These are phyloP conservation scores for Mycena latifolia DNA, from an alignment of 768 basidiomycete genomes.

Conservation along the genomic window DNA sequence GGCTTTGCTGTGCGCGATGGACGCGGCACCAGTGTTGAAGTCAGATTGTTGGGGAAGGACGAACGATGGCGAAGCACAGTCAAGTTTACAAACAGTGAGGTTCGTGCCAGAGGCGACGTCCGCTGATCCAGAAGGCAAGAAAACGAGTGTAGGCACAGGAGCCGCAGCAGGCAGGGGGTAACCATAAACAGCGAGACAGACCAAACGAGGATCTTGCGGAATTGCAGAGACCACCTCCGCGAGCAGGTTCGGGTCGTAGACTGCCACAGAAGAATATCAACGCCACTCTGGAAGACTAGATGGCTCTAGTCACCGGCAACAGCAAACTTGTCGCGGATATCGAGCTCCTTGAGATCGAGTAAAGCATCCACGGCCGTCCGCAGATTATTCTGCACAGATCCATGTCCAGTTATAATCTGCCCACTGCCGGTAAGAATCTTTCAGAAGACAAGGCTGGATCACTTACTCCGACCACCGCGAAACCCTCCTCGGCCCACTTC, in stretches of 20 bases:
- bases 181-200: constrained; percentile 55
- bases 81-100: constrained; percentile 46
- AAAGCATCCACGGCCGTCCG: constrained; percentile 51
- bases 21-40: constrained; percentile 56
- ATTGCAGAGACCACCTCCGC: constrained; percentile 44
- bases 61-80: constrained; percentile 52
- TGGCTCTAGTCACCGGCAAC: constrained; percentile 53
- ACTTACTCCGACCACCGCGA: constrained; percentile 57
- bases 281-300: neutral
- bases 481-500: constrained; percentile 71
- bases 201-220: constrained; percentile 46
- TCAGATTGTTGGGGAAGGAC: constrained; percentile 55
- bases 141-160: constrained; percentile 52
- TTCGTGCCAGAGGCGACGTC: constrained; percentile 38
- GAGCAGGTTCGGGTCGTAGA: constrained; percentile 50
- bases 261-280: constrained; percentile 31
- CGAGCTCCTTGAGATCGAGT: constrained; percentile 50
- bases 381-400: constrained; percentile 44
- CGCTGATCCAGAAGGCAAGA: constrained; percentile 45
- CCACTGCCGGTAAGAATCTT: neutral
- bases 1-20: constrained; percentile 60
- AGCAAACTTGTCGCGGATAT: constrained; percentile 58
- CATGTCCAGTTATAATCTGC: constrained; percentile 31
- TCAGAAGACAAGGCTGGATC: neutral
- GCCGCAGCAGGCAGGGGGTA: constrained; percentile 36